phyloP scores from a whole-genome alignment of 768 basidiomycete genomes.

The Rhodocollybia butyracea region DNA sequence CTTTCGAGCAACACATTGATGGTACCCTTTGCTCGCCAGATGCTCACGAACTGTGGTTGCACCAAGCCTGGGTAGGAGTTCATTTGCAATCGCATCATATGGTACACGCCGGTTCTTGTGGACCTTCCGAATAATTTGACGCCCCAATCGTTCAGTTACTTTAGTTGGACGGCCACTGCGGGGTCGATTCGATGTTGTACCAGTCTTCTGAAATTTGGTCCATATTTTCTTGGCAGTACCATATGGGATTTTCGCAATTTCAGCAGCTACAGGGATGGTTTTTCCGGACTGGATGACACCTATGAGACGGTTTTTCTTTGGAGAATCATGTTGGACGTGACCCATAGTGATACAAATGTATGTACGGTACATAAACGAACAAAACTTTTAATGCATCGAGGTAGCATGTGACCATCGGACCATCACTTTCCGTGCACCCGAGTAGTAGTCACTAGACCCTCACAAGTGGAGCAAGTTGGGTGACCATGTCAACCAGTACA shows the following conservation, averaged over 20 bases:
- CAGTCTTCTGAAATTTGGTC: neutral
- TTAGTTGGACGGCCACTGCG: constrained; percentile 9
- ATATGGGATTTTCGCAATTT: neutral
- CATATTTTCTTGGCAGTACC: constrained; percentile 1
- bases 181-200: neutral
- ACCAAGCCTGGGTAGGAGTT: constrained; percentile 10
- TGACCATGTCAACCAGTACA: too few relatives aligned
- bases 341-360: neutral
- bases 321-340: neutral
- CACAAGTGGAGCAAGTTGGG: too few relatives aligned
- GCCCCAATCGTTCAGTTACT: neutral
- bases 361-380: neutral
- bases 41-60: constrained; percentile 7
- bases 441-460: too few relatives aligned
- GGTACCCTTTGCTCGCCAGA: constrained; percentile 11
- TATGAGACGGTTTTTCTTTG: constrained; percentile 1
- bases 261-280: neutral
- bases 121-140: constrained; percentile 2
- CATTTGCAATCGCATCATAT: constrained; percentile 11
- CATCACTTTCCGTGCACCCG: neutral
- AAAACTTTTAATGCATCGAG: neutral
- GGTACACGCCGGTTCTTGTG: constrained; percentile 7
- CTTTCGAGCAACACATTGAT: constrained; percentile 13
- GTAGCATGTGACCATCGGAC: neutral
- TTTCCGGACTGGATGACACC: neutral